phyloP scores from a whole-genome alignment of 257 asterid species.

The Striga asiatica region DNA sequence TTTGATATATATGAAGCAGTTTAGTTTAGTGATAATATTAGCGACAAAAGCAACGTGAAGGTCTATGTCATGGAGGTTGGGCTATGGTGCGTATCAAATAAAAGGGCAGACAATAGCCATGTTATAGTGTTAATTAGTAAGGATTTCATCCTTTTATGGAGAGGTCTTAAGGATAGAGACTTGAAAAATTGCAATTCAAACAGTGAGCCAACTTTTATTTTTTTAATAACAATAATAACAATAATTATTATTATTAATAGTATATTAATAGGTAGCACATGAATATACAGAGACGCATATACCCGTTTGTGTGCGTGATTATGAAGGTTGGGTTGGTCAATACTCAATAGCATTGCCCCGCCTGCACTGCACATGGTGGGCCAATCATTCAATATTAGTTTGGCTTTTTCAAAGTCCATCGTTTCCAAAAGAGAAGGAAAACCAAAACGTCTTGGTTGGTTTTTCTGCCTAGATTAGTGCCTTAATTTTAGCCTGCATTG shows the following conservation, averaged over 20 bases:
- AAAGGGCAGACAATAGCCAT: conserved; percentile 9
- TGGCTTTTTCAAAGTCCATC: neutral
- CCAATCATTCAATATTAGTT: too few species aligned
- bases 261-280: neutral
- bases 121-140: neutral
- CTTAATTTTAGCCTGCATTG: neutral
- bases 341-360: neutral
- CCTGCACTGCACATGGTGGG: neutral
- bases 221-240: neutral
- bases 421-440: neutral
- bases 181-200: neutral
- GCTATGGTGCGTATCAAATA: conserved; percentile 14
- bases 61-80: conserved; percentile 25
- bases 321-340: neutral
- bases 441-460: neutral
- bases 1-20: too few species aligned
- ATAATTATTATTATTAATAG: neutral
- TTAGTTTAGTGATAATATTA: neutral
- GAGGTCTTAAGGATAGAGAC: conserved; percentile 12
- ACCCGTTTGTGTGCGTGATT: neutral
- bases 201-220: conserved; percentile 2
- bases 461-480: neutral
- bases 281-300: neutral
- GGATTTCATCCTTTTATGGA: conserved; percentile 4
- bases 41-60: conserved; percentile 23